Conservation (phyloP, 2,329 filamentous ascomycete species). For the Claviceps digitariae region DNA sequence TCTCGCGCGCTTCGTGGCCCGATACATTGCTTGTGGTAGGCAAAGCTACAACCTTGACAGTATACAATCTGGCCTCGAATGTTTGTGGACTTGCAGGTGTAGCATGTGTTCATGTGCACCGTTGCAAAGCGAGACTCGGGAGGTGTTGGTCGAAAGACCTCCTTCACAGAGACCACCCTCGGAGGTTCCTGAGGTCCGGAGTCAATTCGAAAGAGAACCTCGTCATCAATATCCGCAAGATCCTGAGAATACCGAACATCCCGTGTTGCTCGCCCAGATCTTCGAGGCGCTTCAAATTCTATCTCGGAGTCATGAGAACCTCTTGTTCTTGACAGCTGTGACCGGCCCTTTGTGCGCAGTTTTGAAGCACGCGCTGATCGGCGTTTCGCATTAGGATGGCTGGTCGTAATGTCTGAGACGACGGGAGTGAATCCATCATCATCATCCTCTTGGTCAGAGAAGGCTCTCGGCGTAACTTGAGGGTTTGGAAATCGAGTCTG, state of each 20-base stretch:
- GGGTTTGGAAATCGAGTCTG: neutral
- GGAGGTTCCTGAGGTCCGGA: constrained; percentile 30
- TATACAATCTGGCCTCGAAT: constrained; percentile 57
- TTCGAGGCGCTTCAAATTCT: constrained; percentile 37
- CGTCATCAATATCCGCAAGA: constrained; percentile 42
- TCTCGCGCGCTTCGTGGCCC: constrained; percentile 60
- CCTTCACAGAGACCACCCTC: constrained; percentile 53
- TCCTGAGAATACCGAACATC: constrained; percentile 35
- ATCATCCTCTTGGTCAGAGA: constrained; percentile 20
- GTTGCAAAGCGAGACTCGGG: constrained; percentile 52
- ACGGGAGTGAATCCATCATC: constrained; percentile 21
- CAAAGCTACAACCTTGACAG: constrained; percentile 80
- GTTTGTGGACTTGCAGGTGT: constrained; percentile 44
- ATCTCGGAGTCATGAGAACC: constrained; percentile 29
- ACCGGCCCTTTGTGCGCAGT: constrained; percentile 7
- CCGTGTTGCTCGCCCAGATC: constrained; percentile 34
- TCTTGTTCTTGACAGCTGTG: constrained; percentile 10
- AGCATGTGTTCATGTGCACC: constrained; percentile 58
- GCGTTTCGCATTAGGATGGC: constrained; percentile 9
- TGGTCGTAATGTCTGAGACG: constrained; percentile 21
- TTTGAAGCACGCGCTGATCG: constrained; percentile 12
- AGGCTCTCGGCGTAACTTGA: neutral
- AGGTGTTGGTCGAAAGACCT: constrained; percentile 54
- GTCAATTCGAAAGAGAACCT: constrained; percentile 37
- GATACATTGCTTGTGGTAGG: constrained; percentile 75